These are phyloP conservation scores for Arabidopsis suecica DNA, from an alignment of 345 rosid species.

Conservation along the genomic window DNA sequence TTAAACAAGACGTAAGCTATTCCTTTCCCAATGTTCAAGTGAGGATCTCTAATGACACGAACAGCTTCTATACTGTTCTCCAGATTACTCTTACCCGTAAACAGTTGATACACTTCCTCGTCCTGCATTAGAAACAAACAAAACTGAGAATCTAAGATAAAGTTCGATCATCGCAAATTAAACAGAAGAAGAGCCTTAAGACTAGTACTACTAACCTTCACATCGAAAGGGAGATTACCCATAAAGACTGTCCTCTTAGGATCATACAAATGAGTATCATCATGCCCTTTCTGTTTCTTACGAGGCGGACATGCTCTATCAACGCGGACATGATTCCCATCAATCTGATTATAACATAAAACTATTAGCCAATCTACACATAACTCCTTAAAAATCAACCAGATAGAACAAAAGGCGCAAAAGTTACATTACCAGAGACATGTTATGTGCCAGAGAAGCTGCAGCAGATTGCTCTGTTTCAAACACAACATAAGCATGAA, in stretches of 20 bases:
- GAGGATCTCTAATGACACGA: constrained; percentile 86
- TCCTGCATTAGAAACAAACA: constrained; percentile 54
- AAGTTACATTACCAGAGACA: constrained; percentile 72
- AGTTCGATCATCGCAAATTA: background rate
- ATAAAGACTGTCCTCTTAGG: constrained; percentile 81
- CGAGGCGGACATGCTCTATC: constrained; percentile 98
- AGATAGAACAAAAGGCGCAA: constrained; percentile 1
- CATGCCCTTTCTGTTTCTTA: constrained; percentile 77
- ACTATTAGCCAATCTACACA: constrained; percentile 8
- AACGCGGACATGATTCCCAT: constrained; percentile 89
- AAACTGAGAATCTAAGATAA: constrained; percentile 1
- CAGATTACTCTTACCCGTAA: constrained; percentile 61
- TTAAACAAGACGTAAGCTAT: constrained; percentile 91
- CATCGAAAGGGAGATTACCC: constrained; percentile 98
- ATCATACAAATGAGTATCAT: constrained; percentile 64
- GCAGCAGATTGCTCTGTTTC: constrained; percentile 81
- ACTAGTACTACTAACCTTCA: constrained; percentile 61
- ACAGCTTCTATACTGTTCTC: constrained; percentile 84
- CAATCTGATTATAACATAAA: constrained; percentile 55
- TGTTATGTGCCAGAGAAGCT: constrained; percentile 80
- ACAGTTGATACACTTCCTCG: constrained; percentile 89
- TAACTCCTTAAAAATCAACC: constrained; percentile 5
- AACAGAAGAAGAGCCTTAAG: constrained; percentile 6
- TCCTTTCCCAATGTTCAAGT: constrained; percentile 89
- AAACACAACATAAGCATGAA: constrained; percentile 91